A percentile compares a stretch with the other conserved stretches of the same genome.
Evolutionary conservation across 2,329 filamentous ascomycete genomes (phyloP).

Genomic region (Phoma sp.): DNA sequence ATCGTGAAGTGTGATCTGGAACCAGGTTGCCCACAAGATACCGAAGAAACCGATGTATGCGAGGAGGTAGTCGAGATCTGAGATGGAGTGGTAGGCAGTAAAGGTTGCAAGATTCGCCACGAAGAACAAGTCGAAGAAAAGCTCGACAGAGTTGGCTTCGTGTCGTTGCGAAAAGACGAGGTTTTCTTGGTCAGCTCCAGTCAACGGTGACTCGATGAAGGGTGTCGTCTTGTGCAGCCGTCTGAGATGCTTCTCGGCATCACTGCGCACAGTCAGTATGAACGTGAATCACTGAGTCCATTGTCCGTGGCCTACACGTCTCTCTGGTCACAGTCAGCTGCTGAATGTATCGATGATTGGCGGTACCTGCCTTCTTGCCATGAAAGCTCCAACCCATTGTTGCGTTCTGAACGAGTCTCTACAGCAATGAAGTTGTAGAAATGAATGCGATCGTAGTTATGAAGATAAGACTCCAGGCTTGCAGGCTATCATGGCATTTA

Average conservation of each 20-base stretch:
- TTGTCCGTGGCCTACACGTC: slow-evolving; percentile 33
- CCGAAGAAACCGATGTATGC: slow-evolving; percentile 51
- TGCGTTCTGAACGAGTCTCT: not conserved
- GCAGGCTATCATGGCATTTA: slow-evolving; percentile 3
- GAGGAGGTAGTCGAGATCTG: slow-evolving; percentile 40
- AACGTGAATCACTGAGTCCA: not conserved
- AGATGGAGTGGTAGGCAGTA: slow-evolving; percentile 50
- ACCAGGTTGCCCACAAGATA: slow-evolving; percentile 50
- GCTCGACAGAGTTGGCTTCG: slow-evolving; percentile 49
- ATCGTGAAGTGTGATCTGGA: slow-evolving; percentile 51
- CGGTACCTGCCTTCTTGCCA: slow-evolving; percentile 30
- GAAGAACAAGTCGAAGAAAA: slow-evolving; percentile 47
- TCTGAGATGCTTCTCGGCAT: slow-evolving; percentile 47
- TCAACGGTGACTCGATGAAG: slow-evolving; percentile 45
- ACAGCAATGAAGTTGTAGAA: slow-evolving; percentile 1
- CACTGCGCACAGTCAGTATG: slow-evolving; percentile 29
- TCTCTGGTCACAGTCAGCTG: slow-evolving; percentile 23
- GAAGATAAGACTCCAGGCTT: not conserved
- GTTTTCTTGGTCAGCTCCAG: slow-evolving; percentile 45
- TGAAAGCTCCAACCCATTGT: slow-evolving; percentile 45
- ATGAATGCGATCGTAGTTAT: not conserved
- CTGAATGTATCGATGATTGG: not conserved
- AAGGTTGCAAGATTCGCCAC: slow-evolving; percentile 50
- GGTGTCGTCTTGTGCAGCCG: slow-evolving; percentile 45
- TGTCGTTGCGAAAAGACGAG: slow-evolving; percentile 49